Percentiles rank a stretch among this genome's conserved stretches.
Evolutionary conservation across 192 early-diverging fungal species (phyloP).

Genomic region (Rhizoclosmatium globosum): DNA sequence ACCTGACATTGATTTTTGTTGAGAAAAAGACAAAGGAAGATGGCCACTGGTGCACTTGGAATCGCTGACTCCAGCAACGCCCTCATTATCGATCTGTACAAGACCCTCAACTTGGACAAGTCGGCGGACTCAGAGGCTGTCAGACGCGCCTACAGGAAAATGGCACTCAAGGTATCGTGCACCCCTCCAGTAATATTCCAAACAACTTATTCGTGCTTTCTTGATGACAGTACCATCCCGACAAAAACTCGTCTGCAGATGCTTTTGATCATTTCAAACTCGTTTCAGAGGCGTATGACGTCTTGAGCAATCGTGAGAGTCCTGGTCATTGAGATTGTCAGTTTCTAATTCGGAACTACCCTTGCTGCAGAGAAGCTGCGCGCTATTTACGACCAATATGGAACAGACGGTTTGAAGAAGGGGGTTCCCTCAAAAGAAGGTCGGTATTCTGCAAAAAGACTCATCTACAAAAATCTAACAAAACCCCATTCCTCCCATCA

Average conservation of each 20-base stretch:
- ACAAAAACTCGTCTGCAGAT: slow-evolving; percentile 53
- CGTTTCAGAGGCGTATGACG: slow-evolving; percentile 59
- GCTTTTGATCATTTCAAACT: slow-evolving; percentile 50
- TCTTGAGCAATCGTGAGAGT: slow-evolving; percentile 51
- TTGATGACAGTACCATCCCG: slow-evolving; percentile 54
- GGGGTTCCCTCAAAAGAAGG: slow-evolving; percentile 57
- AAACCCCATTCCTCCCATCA: background rate
- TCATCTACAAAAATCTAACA: background rate
- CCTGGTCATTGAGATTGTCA: background rate
- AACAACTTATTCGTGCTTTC: background rate
- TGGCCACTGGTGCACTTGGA: slow-evolving; percentile 29
- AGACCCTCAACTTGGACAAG: slow-evolving; percentile 31
- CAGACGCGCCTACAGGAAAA: slow-evolving; percentile 36
- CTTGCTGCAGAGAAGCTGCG: slow-evolving; percentile 45
- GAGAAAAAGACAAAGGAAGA: slow-evolving; percentile 9
- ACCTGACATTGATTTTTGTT: background rate
- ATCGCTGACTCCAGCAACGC: slow-evolving; percentile 32
- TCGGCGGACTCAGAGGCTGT: slow-evolving; percentile 31
- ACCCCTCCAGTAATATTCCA: background rate
- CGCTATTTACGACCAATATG: slow-evolving; percentile 68
- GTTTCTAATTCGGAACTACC: background rate
- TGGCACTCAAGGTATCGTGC: slow-evolving; percentile 28
- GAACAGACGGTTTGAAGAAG: slow-evolving; percentile 57
- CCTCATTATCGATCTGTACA: slow-evolving; percentile 38
- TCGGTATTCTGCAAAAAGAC: slow-evolving; percentile 16